Conservation (phyloP, 805 yeast genomes). For the Kodamaea jinghongensis region DNA sequence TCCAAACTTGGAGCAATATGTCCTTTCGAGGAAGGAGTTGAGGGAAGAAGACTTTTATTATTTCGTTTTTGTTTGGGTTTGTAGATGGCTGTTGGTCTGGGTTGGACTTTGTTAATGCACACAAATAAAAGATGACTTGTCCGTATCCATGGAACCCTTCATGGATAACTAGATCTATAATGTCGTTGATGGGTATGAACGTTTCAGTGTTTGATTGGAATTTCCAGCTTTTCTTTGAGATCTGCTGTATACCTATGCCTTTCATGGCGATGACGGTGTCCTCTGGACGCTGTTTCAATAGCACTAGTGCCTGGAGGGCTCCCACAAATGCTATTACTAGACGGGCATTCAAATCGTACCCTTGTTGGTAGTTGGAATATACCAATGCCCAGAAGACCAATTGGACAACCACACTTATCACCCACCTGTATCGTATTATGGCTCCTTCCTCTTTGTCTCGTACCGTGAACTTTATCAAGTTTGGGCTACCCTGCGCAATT, state of each 20-base stretch:
- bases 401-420: slow-evolving; percentile 6
- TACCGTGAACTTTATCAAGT: slow-evolving; percentile 20
- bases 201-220: slow-evolving; percentile 20
- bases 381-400: slow-evolving; percentile 1
- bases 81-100: background rate
- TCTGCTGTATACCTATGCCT: slow-evolving; percentile 48
- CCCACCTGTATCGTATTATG: slow-evolving; percentile 7
- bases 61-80: slow-evolving; percentile 15
- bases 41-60: slow-evolving; percentile 39
- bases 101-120: slow-evolving; percentile 47
- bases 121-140: slow-evolving; percentile 61
- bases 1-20: slow-evolving; percentile 39
- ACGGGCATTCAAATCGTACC: background rate
- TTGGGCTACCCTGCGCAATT: slow-evolving; percentile 8
- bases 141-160: slow-evolving; percentile 72
- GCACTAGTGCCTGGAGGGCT: slow-evolving; percentile 11
- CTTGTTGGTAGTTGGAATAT: background rate
- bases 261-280: slow-evolving; percentile 44
- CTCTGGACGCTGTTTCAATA: slow-evolving; percentile 33
- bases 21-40: slow-evolving; percentile 42
- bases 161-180: slow-evolving; percentile 67
- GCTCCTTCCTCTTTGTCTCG: slow-evolving; percentile 8
- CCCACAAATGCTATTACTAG: background rate
- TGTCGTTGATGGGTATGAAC: slow-evolving; percentile 55
- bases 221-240: slow-evolving; percentile 25